A percentile compares a stretch with the other conserved stretches of the same genome.
Conservation (phyloP, 352 stramenopile species). For the Phytophthora foliorum region DNA sequence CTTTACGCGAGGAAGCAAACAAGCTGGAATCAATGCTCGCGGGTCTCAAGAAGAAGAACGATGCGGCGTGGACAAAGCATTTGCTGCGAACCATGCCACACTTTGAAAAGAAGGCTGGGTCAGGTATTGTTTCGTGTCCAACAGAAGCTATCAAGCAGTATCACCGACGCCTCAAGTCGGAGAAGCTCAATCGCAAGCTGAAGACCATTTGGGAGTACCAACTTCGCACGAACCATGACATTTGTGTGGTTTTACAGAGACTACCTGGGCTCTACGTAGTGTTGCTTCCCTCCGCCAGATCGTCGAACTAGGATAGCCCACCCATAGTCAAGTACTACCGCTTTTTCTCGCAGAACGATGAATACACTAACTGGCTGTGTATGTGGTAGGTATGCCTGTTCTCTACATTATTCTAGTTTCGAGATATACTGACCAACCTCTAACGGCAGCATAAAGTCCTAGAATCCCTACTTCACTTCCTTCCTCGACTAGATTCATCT, state of each 20-base stretch:
- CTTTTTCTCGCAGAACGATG: too few species aligned
- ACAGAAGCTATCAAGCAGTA: neutral
- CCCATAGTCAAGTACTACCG: too few species aligned
- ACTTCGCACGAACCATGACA: neutral
- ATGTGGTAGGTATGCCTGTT: too few species aligned
- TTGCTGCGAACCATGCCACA: neutral
- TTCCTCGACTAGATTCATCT: too few species aligned
- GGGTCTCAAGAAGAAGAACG: neutral
- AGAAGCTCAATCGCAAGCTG: neutral
- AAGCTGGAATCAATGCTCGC: neutral
- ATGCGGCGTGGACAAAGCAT: neutral
- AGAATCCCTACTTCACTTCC: too few species aligned
- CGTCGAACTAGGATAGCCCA: too few species aligned
- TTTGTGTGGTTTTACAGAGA: neutral
- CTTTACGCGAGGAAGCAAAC: conserved; percentile 9
- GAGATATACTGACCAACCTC: too few species aligned
- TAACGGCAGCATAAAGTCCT: too few species aligned
- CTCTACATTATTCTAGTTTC: too few species aligned
- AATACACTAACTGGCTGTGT: too few species aligned
- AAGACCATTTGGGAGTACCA: neutral
- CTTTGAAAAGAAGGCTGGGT: neutral
- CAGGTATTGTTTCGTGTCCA: neutral
- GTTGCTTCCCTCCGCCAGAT: too few species aligned
- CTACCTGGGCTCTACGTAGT: neutral
- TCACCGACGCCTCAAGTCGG: neutral